Conservation (phyloP, 768 basidiomycete species). For the Tubosaeta sp. region DNA sequence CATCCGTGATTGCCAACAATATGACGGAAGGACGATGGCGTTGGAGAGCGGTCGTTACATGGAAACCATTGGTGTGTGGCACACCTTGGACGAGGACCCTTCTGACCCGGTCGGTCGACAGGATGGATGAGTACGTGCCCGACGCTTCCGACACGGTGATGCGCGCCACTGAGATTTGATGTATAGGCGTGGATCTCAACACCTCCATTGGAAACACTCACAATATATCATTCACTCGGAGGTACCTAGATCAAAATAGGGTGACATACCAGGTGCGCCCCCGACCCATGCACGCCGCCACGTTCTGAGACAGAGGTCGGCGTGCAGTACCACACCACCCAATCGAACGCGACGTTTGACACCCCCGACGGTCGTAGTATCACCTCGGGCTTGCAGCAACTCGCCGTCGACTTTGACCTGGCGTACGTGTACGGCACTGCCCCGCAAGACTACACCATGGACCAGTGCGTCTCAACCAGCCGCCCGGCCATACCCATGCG, state of each 20-base stretch:
- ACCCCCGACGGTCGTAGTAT: conserved; percentile 51
- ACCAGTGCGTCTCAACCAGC: conserved; percentile 38
- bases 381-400: conserved; percentile 48
- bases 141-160: not conserved
- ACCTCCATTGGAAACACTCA: conserved; percentile 33
- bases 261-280: conserved; percentile 64
- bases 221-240: conserved; percentile 59
- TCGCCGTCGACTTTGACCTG: conserved; percentile 60
- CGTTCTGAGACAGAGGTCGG: not conserved
- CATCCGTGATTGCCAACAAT: conserved; percentile 26
- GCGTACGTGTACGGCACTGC: conserved; percentile 62
- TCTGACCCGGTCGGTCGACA: not conserved
- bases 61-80: conserved; percentile 75
- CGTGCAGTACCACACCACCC: conserved; percentile 62
- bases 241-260: conserved; percentile 79
- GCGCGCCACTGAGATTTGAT: not conserved
- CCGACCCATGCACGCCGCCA: not conserved
- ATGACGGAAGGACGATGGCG: conserved; percentile 28
- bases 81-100: not conserved
- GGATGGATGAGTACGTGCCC: conserved; percentile 59
- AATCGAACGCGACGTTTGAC: conserved; percentile 53
- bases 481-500: not conserved
- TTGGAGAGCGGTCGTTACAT: conserved; percentile 86
- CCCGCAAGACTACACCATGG: conserved; percentile 70
- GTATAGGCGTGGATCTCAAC: conserved; percentile 46